Evolutionary conservation across 176 grass and related monocot species (phyloP).

Genomic region (Aegilops sharonensis): DNA sequence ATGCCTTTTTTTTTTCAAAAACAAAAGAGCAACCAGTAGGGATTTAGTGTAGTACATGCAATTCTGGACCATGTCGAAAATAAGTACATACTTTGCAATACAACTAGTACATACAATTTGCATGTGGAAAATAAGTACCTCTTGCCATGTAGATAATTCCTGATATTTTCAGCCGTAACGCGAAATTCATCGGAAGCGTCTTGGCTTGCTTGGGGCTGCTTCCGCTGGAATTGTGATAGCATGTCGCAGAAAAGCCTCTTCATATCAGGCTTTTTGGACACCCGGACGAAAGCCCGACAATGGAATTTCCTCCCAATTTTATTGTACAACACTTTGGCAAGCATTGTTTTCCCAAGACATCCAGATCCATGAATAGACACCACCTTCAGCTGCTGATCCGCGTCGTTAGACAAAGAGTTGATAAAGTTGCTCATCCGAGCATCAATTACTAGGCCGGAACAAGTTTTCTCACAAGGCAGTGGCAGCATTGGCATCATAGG

Average conservation of each 20-base stretch:
- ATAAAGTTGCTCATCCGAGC: background rate
- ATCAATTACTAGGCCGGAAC: background rate
- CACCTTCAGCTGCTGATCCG: background rate
- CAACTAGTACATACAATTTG: too few relatives aligned
- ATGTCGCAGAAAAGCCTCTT: background rate
- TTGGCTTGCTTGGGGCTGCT: background rate
- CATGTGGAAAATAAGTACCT: background rate
- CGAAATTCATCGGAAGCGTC: background rate
- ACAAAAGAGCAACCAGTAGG: too few relatives aligned
- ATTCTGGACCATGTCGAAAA: too few relatives aligned
- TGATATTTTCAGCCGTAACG: background rate
- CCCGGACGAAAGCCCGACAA: background rate
- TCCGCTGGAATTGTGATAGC: background rate
- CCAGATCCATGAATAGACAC: background rate
- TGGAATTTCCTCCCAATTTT: background rate
- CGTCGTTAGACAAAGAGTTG: background rate
- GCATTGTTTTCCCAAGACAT: background rate
- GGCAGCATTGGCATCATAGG: background rate
- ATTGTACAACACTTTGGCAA: background rate
- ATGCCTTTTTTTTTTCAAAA: too few relatives aligned
- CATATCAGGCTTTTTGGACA: background rate
- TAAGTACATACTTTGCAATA: too few relatives aligned
- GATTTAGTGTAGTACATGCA: too few relatives aligned
- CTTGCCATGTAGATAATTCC: background rate
- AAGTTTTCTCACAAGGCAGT: background rate